Evolutionary conservation across 257 asterid genomes (phyloP).

Genomic region (Anisodus acutangulus): DNA sequence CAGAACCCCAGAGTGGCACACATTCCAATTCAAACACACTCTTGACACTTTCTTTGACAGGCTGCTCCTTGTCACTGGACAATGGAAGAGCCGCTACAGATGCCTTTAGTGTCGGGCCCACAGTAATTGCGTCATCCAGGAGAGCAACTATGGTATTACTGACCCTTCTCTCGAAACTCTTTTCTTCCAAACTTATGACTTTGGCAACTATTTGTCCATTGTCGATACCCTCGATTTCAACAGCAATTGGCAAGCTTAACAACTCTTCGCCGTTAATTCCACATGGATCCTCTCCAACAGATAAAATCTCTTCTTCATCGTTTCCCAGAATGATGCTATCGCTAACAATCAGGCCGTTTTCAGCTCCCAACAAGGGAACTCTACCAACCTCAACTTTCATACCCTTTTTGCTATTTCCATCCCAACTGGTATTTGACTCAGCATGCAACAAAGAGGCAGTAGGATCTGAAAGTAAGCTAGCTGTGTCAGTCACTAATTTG

Average conservation of each 20-base stretch:
- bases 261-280: constrained; percentile 53
- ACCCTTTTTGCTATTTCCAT: constrained; percentile 32
- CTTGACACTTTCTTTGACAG: constrained; percentile 52
- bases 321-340: background rate
- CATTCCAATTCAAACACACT: constrained; percentile 77
- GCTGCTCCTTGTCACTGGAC: constrained; percentile 53
- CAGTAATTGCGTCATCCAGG: constrained; percentile 44
- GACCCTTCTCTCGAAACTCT: constrained; percentile 44
- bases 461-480: constrained; percentile 65
- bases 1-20: constrained; percentile 85
- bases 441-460: constrained; percentile 41
- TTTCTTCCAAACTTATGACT: constrained; percentile 72
- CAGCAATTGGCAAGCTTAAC: constrained; percentile 73
- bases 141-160: constrained; percentile 41
- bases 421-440: constrained; percentile 48
- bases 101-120: constrained; percentile 56
- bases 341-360: constrained; percentile 30
- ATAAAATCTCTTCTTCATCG: constrained; percentile 64
- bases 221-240: constrained; percentile 67
- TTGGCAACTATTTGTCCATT: constrained; percentile 73
- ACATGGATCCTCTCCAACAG: constrained; percentile 52
- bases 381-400: constrained; percentile 36
- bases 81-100: constrained; percentile 67
- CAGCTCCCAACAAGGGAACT: constrained; percentile 36
- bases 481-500: constrained; percentile 73